A percentile compares a stretch with the other conserved stretches of the same genome.
Evolutionary conservation across 2,329 filamentous ascomycete genomes (phyloP).

Genomic region (Uncinocarpus reesii): DNA sequence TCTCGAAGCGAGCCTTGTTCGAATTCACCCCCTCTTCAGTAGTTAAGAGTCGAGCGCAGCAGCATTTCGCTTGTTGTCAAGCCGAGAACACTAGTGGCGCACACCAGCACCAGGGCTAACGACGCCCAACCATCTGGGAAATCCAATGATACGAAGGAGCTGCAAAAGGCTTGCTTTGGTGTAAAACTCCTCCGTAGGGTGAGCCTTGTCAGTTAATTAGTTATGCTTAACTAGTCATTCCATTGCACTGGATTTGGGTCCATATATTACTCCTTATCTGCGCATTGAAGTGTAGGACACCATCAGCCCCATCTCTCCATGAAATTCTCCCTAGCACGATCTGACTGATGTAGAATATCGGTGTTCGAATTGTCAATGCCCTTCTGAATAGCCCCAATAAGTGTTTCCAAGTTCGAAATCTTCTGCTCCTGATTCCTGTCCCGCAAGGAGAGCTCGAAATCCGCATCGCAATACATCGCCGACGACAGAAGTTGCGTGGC

Average conservation of each 20-base stretch:
- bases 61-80: neutral
- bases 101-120: no score
- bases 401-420: constrained; percentile 25
- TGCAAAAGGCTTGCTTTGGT: no score
- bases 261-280: no score
- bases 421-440: constrained; percentile 23
- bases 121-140: no score
- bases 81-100: neutral
- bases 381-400: constrained; percentile 26
- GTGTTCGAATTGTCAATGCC: constrained; percentile 28
- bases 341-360: constrained; percentile 26
- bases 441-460: constrained; percentile 20
- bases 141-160: no score
- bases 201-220: no score
- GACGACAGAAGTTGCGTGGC: constrained; percentile 26
- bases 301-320: constrained; percentile 26
- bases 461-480: constrained; percentile 24
- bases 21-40: neutral
- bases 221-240: no score
- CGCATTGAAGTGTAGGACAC: no score
- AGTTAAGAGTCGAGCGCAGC: no score
- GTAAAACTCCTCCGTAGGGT: no score
- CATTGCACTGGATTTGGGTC: no score
- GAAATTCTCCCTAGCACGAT: constrained; percentile 17
- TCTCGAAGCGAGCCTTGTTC: neutral